Percentiles rank a stretch among this genome's conserved stretches.
Evolutionary conservation across 2,329 filamentous ascomycete species (phyloP).

Genomic region (Pseudogymnoascus sp.): DNA sequence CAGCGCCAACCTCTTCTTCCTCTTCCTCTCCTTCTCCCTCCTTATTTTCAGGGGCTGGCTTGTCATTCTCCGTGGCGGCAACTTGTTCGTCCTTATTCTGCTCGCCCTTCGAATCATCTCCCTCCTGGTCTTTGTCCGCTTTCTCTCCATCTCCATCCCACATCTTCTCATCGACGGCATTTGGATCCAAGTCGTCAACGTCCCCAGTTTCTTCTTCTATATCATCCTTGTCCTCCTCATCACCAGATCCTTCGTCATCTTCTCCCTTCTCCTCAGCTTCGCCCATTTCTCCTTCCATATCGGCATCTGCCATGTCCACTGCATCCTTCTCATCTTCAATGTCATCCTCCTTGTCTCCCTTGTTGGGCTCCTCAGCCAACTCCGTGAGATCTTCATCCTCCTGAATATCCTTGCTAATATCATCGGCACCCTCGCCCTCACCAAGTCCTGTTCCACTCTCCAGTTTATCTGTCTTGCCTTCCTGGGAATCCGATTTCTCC

Average conservation of each 20-base stretch:
- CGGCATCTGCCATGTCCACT: slow-evolving; percentile 87
- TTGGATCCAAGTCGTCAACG: slow-evolving; percentile 83
- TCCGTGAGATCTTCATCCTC: slow-evolving; percentile 91
- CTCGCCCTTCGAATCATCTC: slow-evolving; percentile 64
- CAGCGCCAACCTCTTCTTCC: slow-evolving; percentile 45
- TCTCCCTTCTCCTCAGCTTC: slow-evolving; percentile 57
- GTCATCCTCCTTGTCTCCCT: slow-evolving; percentile 46
- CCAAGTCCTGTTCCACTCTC: slow-evolving; percentile 90
- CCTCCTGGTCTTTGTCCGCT: slow-evolving; percentile 74
- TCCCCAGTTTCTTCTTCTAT: slow-evolving; percentile 87
- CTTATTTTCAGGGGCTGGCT: slow-evolving; percentile 43
- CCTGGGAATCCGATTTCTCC: slow-evolving; percentile 67
- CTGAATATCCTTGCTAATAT: slow-evolving; percentile 95
- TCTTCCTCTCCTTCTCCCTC: slow-evolving; percentile 44
- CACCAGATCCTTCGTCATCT: slow-evolving; percentile 52
- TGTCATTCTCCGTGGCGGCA: slow-evolving; percentile 47
- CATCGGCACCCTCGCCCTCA: slow-evolving; percentile 89
- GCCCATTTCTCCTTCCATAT: slow-evolving; percentile 78
- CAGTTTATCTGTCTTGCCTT: slow-evolving; percentile 67
- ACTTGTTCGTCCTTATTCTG: slow-evolving; percentile 50
- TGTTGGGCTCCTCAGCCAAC: slow-evolving; percentile 74
- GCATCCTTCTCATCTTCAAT: slow-evolving; percentile 78
- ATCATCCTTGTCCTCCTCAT: slow-evolving; percentile 61
- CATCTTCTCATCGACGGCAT: slow-evolving; percentile 94
- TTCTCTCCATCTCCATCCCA: slow-evolving; percentile 84